Base-by-base conservation (phyloP, 345 rosid species). In the Camelina hispida region DNA sequence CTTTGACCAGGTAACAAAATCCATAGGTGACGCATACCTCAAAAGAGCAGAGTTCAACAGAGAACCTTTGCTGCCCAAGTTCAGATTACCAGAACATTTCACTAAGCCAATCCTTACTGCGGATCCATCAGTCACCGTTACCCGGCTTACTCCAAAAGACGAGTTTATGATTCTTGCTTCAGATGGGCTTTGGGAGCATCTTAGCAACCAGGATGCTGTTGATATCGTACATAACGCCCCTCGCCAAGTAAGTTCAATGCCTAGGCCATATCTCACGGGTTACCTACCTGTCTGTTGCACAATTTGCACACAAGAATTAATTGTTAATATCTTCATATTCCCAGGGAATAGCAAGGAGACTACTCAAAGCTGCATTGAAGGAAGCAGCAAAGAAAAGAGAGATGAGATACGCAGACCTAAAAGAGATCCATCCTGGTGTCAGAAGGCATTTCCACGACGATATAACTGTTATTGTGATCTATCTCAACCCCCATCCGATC, bases 171-270 rank as follows among this genome's bases (percentile, higher is more conserved):
- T 93, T 9, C 87, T 91, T 68, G 98, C 91, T 74, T 93, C 97
- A 6, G 96, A 91, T 75, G 98, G 98, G 46, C 83, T 93, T 2
- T 91, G 97, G 97, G 98, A 93, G 82, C 94, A 89, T 62, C 84
- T 89, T 62, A 87, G 84, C 81, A 88, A 81, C 23, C 85, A 88
- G 78, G 87, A 87, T 38, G 97, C 89, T 16, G 88, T 89, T 0
- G 80, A 86, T 54, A 88, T 88, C 43, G 90, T 91, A 16, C 80
- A 83, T 8, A 79, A 28, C 44, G 62, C 34, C 56, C 94, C 97
- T 0, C 88, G 85, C 30, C 71, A 80, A 38, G 96, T 88, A 83
- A 80, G 92, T 54, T 32, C 9, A 23, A 66, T 8, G 20, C 62
- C 64, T 60, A 23, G 22, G 7, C 37, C 57, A 22, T 55, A 57